These are phyloP conservation scores for Solanum clarkiae DNA, from an alignment of 257 asterid genomes.

Conservation along the genomic window DNA sequence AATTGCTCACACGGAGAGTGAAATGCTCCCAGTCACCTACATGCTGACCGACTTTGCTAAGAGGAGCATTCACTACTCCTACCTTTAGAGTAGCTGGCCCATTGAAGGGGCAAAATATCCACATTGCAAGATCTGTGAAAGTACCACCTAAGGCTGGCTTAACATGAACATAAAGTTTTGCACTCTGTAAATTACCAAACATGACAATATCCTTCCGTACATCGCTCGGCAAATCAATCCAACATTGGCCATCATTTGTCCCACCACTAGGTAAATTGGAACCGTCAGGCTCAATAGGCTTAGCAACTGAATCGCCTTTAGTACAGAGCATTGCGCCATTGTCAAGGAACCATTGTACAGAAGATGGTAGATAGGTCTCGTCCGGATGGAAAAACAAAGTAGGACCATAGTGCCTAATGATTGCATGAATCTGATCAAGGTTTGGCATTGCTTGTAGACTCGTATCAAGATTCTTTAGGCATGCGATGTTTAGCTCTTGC, in stretches of 20 bases:
- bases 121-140: slow-evolving; percentile 76
- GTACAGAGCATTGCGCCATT: slow-evolving; percentile 60
- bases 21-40: slow-evolving; percentile 98
- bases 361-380: slow-evolving; percentile 72
- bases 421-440: slow-evolving; percentile 60
- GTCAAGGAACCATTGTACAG: slow-evolving; percentile 75
- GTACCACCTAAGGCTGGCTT: slow-evolving; percentile 89
- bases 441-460: slow-evolving; percentile 70
- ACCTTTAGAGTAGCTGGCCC: slow-evolving; percentile 74
- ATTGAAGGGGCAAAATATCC: slow-evolving; percentile 88
- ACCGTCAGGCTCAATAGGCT: slow-evolving; percentile 49
- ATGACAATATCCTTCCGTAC: slow-evolving; percentile 26
- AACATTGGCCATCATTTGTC: slow-evolving; percentile 55
- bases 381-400: slow-evolving; percentile 72
- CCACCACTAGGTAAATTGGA: slow-evolving; percentile 74
- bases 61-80: slow-evolving; percentile 44
- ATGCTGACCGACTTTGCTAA: slow-evolving; percentile 73
- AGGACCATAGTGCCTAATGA: slow-evolving; percentile 69
- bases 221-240: slow-evolving; percentile 79
- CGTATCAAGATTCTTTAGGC: slow-evolving; percentile 61
- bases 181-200: slow-evolving; percentile 62
- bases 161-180: slow-evolving; percentile 67
- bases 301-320: slow-evolving; percentile 18
- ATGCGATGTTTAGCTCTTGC: slow-evolving; percentile 38
- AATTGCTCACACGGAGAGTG: slow-evolving; percentile 82